Conservation (phyloP, 2,329 filamentous ascomycete genomes). For the Ophiocordyceps sinensis region DNA sequence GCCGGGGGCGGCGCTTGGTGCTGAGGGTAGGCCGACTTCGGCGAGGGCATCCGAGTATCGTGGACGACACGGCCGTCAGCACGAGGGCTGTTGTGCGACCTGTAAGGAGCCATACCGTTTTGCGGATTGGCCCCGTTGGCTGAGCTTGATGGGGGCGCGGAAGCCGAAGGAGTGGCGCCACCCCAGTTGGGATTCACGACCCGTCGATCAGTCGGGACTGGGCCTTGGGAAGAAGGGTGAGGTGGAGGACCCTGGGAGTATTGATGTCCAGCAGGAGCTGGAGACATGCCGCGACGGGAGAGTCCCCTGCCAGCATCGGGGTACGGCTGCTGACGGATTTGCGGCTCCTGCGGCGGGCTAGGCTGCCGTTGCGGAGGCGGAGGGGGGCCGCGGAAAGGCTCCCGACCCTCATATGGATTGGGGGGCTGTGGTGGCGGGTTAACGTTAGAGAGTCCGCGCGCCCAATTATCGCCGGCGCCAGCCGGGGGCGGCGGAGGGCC, state of each 20-base stretch:
- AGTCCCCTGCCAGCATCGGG: constrained; percentile 24
- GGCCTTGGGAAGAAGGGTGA: constrained; percentile 30
- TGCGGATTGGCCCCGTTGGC: constrained; percentile 23
- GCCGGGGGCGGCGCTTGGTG: constrained; percentile 39
- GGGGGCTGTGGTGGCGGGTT: constrained; percentile 60
- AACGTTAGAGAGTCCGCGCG: constrained; percentile 61
- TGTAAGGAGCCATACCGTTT: constrained; percentile 55
- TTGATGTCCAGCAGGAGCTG: constrained; percentile 25
- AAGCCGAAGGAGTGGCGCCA: constrained; percentile 33
- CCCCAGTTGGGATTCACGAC: constrained; percentile 45
- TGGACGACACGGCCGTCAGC: constrained; percentile 63
- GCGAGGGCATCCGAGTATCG: constrained; percentile 81
- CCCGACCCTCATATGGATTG: constrained; percentile 66
- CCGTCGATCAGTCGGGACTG: constrained; percentile 37
- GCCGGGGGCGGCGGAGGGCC: constrained; percentile 51
- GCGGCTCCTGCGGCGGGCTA: constrained; percentile 57
- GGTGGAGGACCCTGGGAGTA: constrained; percentile 35
- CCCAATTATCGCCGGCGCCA: constrained; percentile 39
- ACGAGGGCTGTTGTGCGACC: constrained; percentile 59
- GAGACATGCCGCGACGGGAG: constrained; percentile 36
- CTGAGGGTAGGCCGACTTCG: constrained; percentile 71
- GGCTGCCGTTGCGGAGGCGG: constrained; percentile 56
- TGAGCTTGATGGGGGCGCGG: constrained; percentile 21
- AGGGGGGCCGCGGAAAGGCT: constrained; percentile 54
- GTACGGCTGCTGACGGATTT: constrained; percentile 45